Evolutionary conservation across 2,329 filamentous ascomycete genomes (phyloP), one percentile per base, ranked within the genome.

Genomic region (Monilinia fructigena): DNA sequence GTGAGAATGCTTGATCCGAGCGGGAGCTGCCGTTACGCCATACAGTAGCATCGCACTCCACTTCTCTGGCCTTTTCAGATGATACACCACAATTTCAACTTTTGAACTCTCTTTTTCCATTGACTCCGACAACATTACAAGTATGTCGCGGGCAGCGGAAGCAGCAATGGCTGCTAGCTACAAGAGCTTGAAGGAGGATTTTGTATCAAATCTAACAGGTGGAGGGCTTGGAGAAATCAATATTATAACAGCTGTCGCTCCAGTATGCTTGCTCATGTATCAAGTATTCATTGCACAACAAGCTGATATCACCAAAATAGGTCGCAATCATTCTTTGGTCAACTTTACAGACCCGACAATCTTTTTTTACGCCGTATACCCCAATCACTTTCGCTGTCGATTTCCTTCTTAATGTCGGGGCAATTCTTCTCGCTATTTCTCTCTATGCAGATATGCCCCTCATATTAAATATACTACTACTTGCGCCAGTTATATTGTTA

Each of bases 151-250:
- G 54, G 73, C 72, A 71, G 71, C 72, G 55, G 71, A 74, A 69
- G 71, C 77, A 70, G 77, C 77, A 68, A 77, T 75, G 73, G 77
- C 80, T 56, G 78, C 78, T 67, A 89, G 84, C 79, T 97, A 97
- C 82, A 99, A 97, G 80, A 86, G 90, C 74, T 84, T 90, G 72
- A 99, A 99, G 81, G 93, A 96, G 82, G 92, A 92, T 76, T 97
- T 97, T 77, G 95, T 99, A 75, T 97, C 94, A 65, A 91, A 93
- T 77, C 86, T 97, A 40, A 88, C 89, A 8, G 95, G 95, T 52
- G 92, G 95, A 67, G 85, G 87, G 42, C 88, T 96, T 68, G 81
- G 84, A 72, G 95, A 99, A 77, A 93, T 99, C 80, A 94, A 93
- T 77, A 85, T 86, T 73, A 91, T 98, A 72, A 92, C 91, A 58